Base-by-base conservation (phyloP, 2,329 filamentous ascomycete genomes). In the Lecanosticta acicola region DNA sequence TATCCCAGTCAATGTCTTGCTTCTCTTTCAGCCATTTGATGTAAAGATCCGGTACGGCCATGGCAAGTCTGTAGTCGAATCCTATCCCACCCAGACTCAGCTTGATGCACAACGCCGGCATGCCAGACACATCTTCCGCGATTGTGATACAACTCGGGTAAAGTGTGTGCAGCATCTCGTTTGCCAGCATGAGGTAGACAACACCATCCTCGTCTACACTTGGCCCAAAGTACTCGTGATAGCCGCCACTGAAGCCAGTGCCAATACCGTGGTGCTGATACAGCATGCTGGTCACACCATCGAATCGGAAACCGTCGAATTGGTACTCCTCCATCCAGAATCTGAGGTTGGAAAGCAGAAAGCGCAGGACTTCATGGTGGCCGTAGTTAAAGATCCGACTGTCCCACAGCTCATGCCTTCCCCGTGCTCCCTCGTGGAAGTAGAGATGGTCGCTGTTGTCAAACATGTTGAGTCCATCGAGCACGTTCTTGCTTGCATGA, bases 301-400 rank as follows among this genome's bases (percentile, higher is more conserved):
- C 93, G 60, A 98, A 98, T 34, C 93, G 81, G 77, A 97, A 98
- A 18, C 93, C 93, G 63, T 98, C 93, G 63, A 98, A 97, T 33
- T 81, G 74, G 62, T 96, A 98, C 69, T 96, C 90, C 46, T 97
- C 91, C 90, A 98, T 97, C 90, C 93, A 98, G 73, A 95, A 98
- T 18, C 91, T 80, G 47, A 98, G 71, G 65, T 98, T 98, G 67
- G 90, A 96, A 19, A 98, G 75, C 37, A 98, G 73, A 70, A 98
- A 98, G n/a, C 93, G 81, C 65, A 97, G 68, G 17, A 98, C 93
- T 66, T 98, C 93, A 61, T 97, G 89, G 60, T 81, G 81, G 21
- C 90, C 91, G 64, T 97, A 98, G 73, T 98, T 98, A 77, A 98
- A 98, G 45, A 98, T 72, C 49, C 93, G 81, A 68, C 88, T 95